Evolutionary conservation across 371 early-diverging fungal genomes (phyloP), one percentile per base, ranked within the genome.

Genomic region (Thermomucor indicae-seudaticae): DNA sequence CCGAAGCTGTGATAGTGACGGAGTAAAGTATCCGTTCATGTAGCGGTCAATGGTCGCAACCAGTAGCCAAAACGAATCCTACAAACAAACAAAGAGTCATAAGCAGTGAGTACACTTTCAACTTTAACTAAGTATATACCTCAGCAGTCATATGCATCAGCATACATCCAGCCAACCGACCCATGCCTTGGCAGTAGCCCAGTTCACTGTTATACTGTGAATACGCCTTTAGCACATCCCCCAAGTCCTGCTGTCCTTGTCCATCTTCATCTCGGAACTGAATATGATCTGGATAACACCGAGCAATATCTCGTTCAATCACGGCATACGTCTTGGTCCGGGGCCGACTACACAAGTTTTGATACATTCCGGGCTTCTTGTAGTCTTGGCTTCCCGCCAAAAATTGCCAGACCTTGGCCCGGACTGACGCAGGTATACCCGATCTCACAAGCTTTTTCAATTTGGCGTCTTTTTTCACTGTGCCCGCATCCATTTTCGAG

Each of bases 141-240:
- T 88, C 92, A 14, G 83, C 81, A 3, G 83, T 67, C 80, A 93
- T 81, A 14, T 91, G 90, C 84, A 95, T 92, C 48, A 97, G 62
- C 75, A 95, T 83, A 64, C 92, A 78, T 0, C 96, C 96, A 3
- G 86, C 96, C 41, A 97, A 55, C 34, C 93, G 84, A 4, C 94
- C 92, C 95, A 97, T 95, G 4, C 97, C 97, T 65, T 96, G 96
- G 61, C 96, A 95, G 63, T 97, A 97, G 23, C 95, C 97, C 5
- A 96, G 75, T n/a, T 76, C 67, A 0, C 85, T 80, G 56, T 96
- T 91, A 65, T 92, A 90, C 20, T 91, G 87, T 0, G 95, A 90
- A 60, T 95, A 97, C 0, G 94, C 93, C 37, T 83, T 80, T 16
- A 96, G 73, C 1, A 96, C 70, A 7, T 71, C 67, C 16, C 85